These are phyloP conservation scores for Volvox africanus DNA, from an alignment of 139 green algal genomes.

Conservation along the genomic window DNA sequence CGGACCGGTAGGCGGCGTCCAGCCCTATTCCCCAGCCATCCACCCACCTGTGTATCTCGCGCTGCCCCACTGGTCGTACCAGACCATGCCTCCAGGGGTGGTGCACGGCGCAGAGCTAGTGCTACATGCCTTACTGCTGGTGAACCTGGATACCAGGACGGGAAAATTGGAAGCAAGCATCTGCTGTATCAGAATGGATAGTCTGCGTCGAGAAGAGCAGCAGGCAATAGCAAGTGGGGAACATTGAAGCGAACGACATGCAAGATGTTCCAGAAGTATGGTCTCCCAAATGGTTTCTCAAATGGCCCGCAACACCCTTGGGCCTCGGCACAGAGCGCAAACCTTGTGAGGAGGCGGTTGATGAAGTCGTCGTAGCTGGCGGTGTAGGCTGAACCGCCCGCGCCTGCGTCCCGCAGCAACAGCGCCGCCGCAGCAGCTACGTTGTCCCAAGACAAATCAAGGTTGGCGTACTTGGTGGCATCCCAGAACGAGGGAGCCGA, in stretches of 20 bases:
- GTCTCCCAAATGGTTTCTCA: too few species aligned
- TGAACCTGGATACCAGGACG: neutral
- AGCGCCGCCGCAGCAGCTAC: neutral
- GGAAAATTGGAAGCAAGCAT: too few species aligned
- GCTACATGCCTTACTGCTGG: neutral
- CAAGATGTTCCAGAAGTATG: too few species aligned
- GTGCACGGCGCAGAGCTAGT: neutral
- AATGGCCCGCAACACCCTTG: too few species aligned
- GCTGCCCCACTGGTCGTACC: slow-evolving; percentile 54
- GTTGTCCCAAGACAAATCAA: slow-evolving; percentile 19
- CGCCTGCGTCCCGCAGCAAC: slow-evolving; percentile 30
- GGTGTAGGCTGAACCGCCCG: neutral
- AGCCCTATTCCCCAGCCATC: neutral
- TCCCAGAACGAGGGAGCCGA: neutral
- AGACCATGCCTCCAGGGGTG: slow-evolving; percentile 61
- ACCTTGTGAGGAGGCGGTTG: slow-evolving; percentile 4
- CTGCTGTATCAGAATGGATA: too few species aligned
- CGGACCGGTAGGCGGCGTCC: too few species aligned
- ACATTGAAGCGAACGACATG: too few species aligned
- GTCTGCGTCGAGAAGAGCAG: too few species aligned
- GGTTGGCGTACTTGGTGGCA: neutral
- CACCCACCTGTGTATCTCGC: slow-evolving; percentile 36
- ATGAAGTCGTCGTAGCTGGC: neutral
- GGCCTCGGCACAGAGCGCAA: neutral
- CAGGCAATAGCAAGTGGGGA: too few species aligned